Evolutionary conservation across 23 red algal species (phyloP).

Genomic region (Chondrus crispus): DNA sequence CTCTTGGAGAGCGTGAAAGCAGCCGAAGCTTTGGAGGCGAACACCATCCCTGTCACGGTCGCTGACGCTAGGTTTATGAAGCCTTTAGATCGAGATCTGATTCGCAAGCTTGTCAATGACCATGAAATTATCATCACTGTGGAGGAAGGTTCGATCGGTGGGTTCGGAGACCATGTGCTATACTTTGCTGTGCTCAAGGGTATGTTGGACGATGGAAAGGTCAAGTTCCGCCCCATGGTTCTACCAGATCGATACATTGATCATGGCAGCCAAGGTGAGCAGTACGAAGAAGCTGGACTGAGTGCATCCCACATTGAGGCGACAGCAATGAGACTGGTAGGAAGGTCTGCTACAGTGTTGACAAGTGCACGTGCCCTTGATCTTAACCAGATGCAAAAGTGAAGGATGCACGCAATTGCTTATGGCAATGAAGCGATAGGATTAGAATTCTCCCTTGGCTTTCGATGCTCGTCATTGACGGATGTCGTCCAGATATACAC

Average conservation of each 20-base stretch:
- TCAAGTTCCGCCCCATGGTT: slow-evolving; percentile 90
- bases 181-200: slow-evolving; percentile 79
- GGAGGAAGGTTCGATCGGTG: slow-evolving; percentile 94
- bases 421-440: too few relatives aligned
- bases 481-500: too few relatives aligned
- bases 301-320: slow-evolving; percentile 71
- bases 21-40: slow-evolving; percentile 51
- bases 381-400: too few relatives aligned
- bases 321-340: slow-evolving; percentile 85
- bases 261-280: slow-evolving; percentile 81
- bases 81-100: slow-evolving; percentile 87
- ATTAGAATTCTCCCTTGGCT: too few relatives aligned
- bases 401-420: too few relatives aligned
- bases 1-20: slow-evolving; percentile 87
- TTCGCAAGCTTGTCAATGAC: slow-evolving; percentile 52
- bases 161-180: slow-evolving; percentile 95
- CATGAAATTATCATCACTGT: slow-evolving; percentile 93
- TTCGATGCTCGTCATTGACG: too few relatives aligned
- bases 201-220: slow-evolving; percentile 66
- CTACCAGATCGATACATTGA: slow-evolving; percentile 98
- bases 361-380: too few relatives aligned
- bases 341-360: slow-evolving; percentile 54
- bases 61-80: slow-evolving; percentile 99
- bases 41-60: slow-evolving; percentile 68
- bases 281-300: slow-evolving; percentile 96